These are phyloP conservation scores for Postia placenta DNA, from an alignment of 768 basidiomycete genomes.

Conservation along the genomic window DNA sequence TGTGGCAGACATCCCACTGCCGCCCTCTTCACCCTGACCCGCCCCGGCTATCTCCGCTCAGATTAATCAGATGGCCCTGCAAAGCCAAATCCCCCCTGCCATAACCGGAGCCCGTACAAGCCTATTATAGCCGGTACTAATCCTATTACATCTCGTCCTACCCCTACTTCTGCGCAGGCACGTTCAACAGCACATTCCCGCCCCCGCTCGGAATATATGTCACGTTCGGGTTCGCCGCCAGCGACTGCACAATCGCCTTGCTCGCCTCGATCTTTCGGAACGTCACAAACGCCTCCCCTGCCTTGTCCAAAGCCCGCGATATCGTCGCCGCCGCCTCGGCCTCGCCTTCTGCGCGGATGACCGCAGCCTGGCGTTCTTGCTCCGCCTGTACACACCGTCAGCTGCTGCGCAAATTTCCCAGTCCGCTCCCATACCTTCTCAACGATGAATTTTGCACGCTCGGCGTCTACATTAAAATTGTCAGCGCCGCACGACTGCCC, in stretches of 20 bases:
- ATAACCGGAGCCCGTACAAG: background rate
- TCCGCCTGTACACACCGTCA: slow-evolving; percentile 60
- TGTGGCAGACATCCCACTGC: slow-evolving; percentile 9
- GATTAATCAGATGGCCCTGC: slow-evolving; percentile 13
- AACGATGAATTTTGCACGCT: slow-evolving; percentile 98
- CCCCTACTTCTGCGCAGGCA: slow-evolving; percentile 41
- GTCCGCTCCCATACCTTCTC: slow-evolving; percentile 68
- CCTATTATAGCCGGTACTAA: background rate
- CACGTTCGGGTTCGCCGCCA: slow-evolving; percentile 76
- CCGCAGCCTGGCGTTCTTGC: slow-evolving; percentile 97
- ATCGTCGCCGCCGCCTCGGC: slow-evolving; percentile 96
- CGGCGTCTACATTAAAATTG: slow-evolving; percentile 64
- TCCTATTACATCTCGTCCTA: background rate
- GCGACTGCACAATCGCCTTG: slow-evolving; percentile 91
- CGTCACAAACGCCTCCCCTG: slow-evolving; percentile 93
- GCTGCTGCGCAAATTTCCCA: background rate
- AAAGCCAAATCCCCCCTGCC: background rate
- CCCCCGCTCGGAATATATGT: slow-evolving; percentile 82
- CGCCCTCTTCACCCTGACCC: slow-evolving; percentile 4
- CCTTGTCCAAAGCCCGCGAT: slow-evolving; percentile 83
- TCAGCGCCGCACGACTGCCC: no score
- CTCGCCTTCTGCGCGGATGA: slow-evolving; percentile 97
- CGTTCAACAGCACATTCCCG: slow-evolving; percentile 78
- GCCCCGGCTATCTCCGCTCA: slow-evolving; percentile 21
- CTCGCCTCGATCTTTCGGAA: slow-evolving; percentile 96